Conservation (phyloP, 2,329 filamentous ascomycete species). For the Exutisphaerella laricina region DNA sequence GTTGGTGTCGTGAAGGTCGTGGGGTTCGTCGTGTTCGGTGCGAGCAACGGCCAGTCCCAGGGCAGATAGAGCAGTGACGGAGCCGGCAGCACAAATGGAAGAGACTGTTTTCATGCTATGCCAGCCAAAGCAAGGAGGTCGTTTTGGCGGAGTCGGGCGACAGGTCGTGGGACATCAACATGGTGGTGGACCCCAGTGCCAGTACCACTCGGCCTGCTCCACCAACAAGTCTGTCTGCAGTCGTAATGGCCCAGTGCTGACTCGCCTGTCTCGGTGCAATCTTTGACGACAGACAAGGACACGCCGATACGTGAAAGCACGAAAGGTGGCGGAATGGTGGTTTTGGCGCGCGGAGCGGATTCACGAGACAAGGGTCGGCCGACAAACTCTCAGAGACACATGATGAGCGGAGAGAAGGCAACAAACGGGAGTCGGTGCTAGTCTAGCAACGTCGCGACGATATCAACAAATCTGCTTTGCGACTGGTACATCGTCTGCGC, state of each 20-base stretch:
- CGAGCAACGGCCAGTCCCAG: constrained; percentile 41
- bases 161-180: constrained; percentile 1
- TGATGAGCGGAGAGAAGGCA: too few relatives aligned
- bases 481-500: constrained; percentile 4
- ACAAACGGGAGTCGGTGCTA: too few relatives aligned
- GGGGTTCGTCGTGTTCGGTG: constrained; percentile 11
- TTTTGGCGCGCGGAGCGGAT: too few relatives aligned
- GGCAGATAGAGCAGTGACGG: constrained; percentile 54
- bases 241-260: too few relatives aligned
- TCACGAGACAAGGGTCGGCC: too few relatives aligned
- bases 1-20: constrained; percentile 10
- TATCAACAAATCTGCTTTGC: constrained; percentile 3
- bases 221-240: background rate
- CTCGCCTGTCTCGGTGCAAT: too few relatives aligned
- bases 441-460: too few relatives aligned
- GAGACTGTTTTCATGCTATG: constrained; percentile 20
- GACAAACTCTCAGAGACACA: too few relatives aligned
- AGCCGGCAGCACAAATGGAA: constrained; percentile 56
- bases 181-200: constrained; percentile 4
- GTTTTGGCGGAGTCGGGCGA: constrained; percentile 3
- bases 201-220: background rate
- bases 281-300: too few relatives aligned
- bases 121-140: constrained; percentile 7
- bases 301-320: too few relatives aligned
- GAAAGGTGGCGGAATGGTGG: too few relatives aligned